phyloP scores from a whole-genome alignment of 768 basidiomycete species.

The Mycena rosella region DNA sequence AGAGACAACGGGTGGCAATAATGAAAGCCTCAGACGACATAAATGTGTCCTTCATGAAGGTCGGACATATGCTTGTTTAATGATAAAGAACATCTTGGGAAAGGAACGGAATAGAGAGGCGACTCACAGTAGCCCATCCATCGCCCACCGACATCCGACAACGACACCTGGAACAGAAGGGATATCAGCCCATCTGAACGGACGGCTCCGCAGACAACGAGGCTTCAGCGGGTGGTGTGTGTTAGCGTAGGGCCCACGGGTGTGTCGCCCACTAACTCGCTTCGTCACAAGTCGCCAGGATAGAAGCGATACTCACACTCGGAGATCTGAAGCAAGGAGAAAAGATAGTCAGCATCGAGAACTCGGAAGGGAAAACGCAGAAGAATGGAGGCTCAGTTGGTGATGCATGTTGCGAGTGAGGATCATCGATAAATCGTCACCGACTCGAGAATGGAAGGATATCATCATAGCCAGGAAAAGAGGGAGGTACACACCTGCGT shows the following conservation, averaged over 20 bases:
- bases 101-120: constrained; percentile 14
- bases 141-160: background rate
- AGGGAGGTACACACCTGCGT: constrained; percentile 5
- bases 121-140: constrained; percentile 14
- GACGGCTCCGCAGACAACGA: background rate
- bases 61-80: constrained; percentile 86
- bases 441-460: constrained; percentile 64
- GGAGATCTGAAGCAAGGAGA: constrained; percentile 14
- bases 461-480: constrained; percentile 27
- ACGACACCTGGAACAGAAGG: constrained; percentile 15
- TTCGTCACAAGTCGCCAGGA: constrained; percentile 45
- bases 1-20: background rate
- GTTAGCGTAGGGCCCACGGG: constrained; percentile 53
- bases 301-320: constrained; percentile 31
- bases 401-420: constrained; percentile 86
- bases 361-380: constrained; percentile 18
- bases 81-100: constrained; percentile 62
- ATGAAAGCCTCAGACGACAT: constrained; percentile 60
- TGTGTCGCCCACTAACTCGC: constrained; percentile 53
- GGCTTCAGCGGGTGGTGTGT: constrained; percentile 60
- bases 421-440: constrained; percentile 78
- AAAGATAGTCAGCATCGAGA: constrained; percentile 20
- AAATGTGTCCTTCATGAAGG: constrained; percentile 65
- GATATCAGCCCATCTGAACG: constrained; percentile 17
- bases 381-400: constrained; percentile 61